Conservation (phyloP, 768 basidiomycete genomes). For the Tulasnella sp. region DNA sequence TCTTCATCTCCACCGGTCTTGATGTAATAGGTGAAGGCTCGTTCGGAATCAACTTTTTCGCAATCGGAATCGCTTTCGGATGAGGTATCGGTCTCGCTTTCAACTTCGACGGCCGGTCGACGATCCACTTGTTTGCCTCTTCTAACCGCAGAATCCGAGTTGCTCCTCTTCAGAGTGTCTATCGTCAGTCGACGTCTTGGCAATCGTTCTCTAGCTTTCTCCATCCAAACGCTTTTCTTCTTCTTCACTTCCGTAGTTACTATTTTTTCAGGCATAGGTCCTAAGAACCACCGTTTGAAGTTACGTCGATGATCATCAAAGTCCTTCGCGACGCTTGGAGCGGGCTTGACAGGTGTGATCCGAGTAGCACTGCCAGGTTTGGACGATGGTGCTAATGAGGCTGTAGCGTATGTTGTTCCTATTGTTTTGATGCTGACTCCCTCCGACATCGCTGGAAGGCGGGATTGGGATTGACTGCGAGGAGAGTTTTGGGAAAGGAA, state of each 20-base stretch:
- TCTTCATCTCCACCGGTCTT: conserved; percentile 19
- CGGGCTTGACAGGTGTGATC: conserved; percentile 14
- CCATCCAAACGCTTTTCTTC: conserved; percentile 35
- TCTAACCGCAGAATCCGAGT: conserved; percentile 2
- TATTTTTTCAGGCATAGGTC: conserved; percentile 68
- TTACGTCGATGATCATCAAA: conserved; percentile 35
- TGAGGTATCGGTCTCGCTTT: conserved; percentile 32
- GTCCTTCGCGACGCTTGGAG: conserved; percentile 19
- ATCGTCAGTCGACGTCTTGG: neutral
- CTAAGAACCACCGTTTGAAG: conserved; percentile 60
- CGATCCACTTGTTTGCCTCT: conserved; percentile 5
- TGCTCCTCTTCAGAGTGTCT: conserved; percentile 1
- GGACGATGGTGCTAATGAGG: conserved; percentile 16
- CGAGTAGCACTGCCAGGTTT: neutral
- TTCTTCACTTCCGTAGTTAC: conserved; percentile 39
- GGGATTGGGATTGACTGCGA: neutral
- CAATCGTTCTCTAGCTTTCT: neutral
- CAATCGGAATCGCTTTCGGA: conserved; percentile 40
- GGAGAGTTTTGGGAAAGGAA: neutral
- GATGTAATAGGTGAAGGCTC: conserved; percentile 14
- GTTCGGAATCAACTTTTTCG: neutral
- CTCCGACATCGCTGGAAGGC: conserved; percentile 20
- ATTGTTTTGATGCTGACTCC: conserved; percentile 21
- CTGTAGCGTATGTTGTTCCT: conserved; percentile 23
- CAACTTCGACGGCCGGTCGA: neutral